Evolutionary conservation across 345 rosid genomes (phyloP), one percentile per base, ranked within the genome.

Genomic region (Dipteronia dyeriana): DNA sequence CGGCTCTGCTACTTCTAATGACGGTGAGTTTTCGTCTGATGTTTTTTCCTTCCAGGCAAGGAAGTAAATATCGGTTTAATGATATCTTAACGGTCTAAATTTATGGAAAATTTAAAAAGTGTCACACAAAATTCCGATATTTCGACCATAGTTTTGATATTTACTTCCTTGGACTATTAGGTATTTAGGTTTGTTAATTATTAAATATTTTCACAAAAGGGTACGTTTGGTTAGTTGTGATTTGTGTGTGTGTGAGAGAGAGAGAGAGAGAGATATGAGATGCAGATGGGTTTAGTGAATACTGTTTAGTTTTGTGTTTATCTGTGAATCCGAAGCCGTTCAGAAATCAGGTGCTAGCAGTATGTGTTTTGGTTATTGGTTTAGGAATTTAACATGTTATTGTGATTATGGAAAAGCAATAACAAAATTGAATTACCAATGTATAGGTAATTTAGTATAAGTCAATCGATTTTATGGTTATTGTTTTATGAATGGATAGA

Each of bases 1-100:
- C 51, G 95, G 90, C 47, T 96, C 98, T 80, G 93, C 97, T 79
- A 79, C 90, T 76, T 89, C 89, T 29, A 89, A 83, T 79, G 93
- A 94, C 26, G 98, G 97, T 90, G 26, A 76, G 85, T 78, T 59
- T 56, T 59, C 12, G 82, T 23, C 66, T 26, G 4, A 31, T 66
- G 39, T 8, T 14, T 65, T 62, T 49, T 26, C 17, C 13, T 43
- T 26, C 13, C 2, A 45, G 49, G 49, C 49, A 45, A 10, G 14
- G 49, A 45, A 45, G 49, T 57, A 4, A 22, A 77, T 73, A 38
- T 20, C 25, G 13, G 65, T 5, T 70, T n/a, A 25, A 12, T 45
- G 12, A 45, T 45, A 45, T 45, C 2, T 45, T 2, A 3, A 2
- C 49, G 9, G 49, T 45, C 13, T 9, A 10, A 45, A 45, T 45